phyloP scores from a whole-genome alignment of 345 rosid species.

The Camelina hispida region DNA sequence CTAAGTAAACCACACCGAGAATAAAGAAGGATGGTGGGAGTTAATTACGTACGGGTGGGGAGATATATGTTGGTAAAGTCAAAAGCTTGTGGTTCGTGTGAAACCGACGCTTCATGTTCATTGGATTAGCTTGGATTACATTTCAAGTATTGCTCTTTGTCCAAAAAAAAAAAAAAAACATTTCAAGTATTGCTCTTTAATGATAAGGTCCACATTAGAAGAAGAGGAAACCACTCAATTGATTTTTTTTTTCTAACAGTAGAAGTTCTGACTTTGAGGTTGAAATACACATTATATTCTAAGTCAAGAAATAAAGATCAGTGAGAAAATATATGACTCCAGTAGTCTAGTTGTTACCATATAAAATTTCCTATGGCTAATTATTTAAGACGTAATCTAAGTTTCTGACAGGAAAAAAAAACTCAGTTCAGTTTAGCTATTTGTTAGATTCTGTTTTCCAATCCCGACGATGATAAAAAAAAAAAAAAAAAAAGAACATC shows the following conservation, averaged over 20 bases:
- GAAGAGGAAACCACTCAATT: background rate
- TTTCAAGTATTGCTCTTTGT: constrained; percentile 25
- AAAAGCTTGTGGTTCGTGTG: constrained; percentile 25
- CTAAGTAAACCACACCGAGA: constrained; percentile 1
- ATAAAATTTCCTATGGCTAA: too few relatives aligned
- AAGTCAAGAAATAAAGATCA: background rate
- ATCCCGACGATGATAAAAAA: background rate
- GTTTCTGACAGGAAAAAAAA: too few relatives aligned
- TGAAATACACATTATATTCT: background rate
- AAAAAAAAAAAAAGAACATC: background rate
- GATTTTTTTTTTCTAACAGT: background rate
- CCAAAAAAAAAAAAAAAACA: too few relatives aligned
- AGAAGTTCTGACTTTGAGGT: background rate
- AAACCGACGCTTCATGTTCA: constrained; percentile 25
- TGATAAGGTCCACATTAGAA: constrained; percentile 2
- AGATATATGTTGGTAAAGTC: constrained; percentile 6
- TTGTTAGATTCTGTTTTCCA: constrained; percentile 4
- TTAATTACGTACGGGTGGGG: background rate
- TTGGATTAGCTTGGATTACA: constrained; percentile 25
- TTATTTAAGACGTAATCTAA: background rate
- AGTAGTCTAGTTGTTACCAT: too few relatives aligned
- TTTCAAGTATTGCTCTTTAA: constrained; percentile 22
- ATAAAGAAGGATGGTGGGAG: background rate
- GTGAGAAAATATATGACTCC: background rate
- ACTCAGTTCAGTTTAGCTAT: background rate